These are phyloP conservation scores for Erucastrum elatum DNA, from an alignment of 345 rosid species.

Conservation along the genomic window DNA sequence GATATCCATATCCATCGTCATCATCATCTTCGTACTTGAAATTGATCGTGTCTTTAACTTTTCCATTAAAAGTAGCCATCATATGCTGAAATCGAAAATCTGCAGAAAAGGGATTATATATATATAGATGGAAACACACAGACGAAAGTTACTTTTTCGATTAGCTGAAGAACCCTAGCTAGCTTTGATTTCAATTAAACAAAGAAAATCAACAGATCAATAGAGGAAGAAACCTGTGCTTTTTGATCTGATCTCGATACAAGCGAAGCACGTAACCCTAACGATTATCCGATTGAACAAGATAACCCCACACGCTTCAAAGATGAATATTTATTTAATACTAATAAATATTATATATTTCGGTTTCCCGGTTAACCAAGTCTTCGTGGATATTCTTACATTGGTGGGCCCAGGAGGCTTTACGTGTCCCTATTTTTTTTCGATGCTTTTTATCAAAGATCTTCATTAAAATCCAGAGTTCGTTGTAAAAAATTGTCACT, in stretches of 20 bases:
- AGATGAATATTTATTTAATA: background rate
- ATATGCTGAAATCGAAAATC: slow-evolving; percentile 6
- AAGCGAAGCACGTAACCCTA: background rate
- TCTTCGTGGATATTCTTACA: background rate
- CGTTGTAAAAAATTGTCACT: too few species aligned
- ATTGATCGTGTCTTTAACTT: slow-evolving; percentile 17
- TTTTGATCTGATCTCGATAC: background rate
- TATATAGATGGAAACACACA: background rate
- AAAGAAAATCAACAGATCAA: background rate
- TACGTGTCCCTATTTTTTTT: background rate
- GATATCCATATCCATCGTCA: slow-evolving; percentile 29
- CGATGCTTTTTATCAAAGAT: too few species aligned
- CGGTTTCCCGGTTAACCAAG: background rate
- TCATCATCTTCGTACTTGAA: slow-evolving; percentile 25
- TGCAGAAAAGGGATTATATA: background rate
- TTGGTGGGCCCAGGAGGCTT: background rate
- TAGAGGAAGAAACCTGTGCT: background rate
- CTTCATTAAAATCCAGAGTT: too few species aligned
- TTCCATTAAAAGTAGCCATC: slow-evolving; percentile 48
- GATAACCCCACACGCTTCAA: background rate
- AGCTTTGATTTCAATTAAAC: background rate
- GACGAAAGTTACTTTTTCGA: background rate
- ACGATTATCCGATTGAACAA: background rate
- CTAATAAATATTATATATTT: background rate
- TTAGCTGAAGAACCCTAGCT: background rate